phyloP scores from a whole-genome alignment of 768 basidiomycete genomes.

The Termitomyces sp. region DNA sequence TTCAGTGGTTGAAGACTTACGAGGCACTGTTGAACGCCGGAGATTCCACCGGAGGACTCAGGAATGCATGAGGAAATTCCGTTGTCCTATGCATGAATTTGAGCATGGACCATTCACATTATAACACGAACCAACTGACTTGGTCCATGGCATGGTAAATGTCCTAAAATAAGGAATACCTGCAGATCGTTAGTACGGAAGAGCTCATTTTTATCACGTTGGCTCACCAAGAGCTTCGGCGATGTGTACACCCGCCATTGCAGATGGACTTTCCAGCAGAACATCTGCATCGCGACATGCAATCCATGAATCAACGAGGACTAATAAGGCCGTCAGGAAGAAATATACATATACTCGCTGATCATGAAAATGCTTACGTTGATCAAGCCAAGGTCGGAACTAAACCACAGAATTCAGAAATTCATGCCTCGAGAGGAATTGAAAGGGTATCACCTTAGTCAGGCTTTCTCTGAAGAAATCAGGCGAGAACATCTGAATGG shows the following conservation, averaged over 20 bases:
- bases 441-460: constrained; percentile 34
- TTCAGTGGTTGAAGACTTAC: constrained; percentile 22
- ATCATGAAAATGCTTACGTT: constrained; percentile 32
- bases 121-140: constrained; percentile 23
- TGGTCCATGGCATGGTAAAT: constrained; percentile 60
- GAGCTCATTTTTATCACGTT: neutral
- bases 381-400: constrained; percentile 64
- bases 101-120: neutral
- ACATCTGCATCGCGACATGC: constrained; percentile 63
- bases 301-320: constrained; percentile 55
- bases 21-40: constrained; percentile 57
- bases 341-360: neutral
- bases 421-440: neutral
- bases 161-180: constrained; percentile 60
- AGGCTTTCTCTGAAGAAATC: constrained; percentile 65
- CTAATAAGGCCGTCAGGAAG: constrained; percentile 22
- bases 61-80: constrained; percentile 61
- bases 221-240: constrained; percentile 54
- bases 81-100: constrained; percentile 31
- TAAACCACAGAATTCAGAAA: constrained; percentile 14
- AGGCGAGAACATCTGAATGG: constrained; percentile 58
- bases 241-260: constrained; percentile 69
- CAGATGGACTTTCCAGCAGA: constrained; percentile 59
- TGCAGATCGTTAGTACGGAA: constrained; percentile 20
- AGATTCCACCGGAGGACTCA: constrained; percentile 57